Conservation (phyloP, 768 basidiomycete genomes). For the Paxillus rubicundulus region DNA sequence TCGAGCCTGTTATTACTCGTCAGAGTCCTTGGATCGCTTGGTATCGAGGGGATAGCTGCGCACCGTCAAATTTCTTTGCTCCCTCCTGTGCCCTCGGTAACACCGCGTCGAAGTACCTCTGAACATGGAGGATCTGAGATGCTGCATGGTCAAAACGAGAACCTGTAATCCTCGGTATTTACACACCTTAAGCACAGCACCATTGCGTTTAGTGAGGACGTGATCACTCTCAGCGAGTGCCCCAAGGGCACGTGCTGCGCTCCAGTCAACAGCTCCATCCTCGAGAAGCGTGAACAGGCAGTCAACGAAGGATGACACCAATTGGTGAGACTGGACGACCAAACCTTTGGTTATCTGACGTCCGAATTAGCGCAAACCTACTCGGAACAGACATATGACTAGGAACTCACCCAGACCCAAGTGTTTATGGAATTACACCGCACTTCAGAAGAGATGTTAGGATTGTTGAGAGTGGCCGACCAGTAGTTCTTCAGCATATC, state of each 20-base stretch:
- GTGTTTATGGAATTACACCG: constrained; percentile 52
- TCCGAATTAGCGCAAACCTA: constrained; percentile 1
- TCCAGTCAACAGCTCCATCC: constrained; percentile 62
- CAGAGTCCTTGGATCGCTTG: neutral
- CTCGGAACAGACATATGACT: neutral
- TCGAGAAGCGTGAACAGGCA: constrained; percentile 67
- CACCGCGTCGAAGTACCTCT: constrained; percentile 69
- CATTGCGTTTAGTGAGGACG: constrained; percentile 73
- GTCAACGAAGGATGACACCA: constrained; percentile 55
- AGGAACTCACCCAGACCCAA: constrained; percentile 68
- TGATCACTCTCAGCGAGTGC: constrained; percentile 58
- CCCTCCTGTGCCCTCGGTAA: constrained; percentile 75
- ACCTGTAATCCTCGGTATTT: neutral
- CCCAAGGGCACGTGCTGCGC: constrained; percentile 76
- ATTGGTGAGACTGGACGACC: constrained; percentile 67
- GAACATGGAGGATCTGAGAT: constrained; percentile 66
- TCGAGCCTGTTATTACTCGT: constrained; percentile 38
- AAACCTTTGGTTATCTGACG: constrained; percentile 75
- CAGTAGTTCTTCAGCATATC: constrained; percentile 48
- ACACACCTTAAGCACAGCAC: constrained; percentile 73
- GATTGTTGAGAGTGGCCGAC: constrained; percentile 42
- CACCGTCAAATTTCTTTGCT: constrained; percentile 55
- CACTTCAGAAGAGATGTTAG: constrained; percentile 26
- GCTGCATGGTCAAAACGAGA: constrained; percentile 2
- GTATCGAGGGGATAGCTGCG: constrained; percentile 15